Evolutionary conservation across 2,329 filamentous ascomycete species (phyloP), one percentile per base, ranked within the genome.

Genomic region (Penicillium sp.): DNA sequence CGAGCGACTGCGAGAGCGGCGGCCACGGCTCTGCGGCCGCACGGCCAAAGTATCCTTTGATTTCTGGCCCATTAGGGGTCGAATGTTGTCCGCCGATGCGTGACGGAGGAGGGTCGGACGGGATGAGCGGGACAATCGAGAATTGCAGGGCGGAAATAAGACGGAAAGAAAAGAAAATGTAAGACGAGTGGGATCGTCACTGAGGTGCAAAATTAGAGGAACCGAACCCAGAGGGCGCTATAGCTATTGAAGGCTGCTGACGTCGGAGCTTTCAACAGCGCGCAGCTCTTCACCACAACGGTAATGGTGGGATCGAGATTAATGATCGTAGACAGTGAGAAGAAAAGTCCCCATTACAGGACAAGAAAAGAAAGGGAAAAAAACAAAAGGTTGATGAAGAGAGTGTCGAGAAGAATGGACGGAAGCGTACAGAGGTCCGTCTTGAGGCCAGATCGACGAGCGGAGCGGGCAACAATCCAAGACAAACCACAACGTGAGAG

Each of bases 1-100:
- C 8, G 77, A 79, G 60, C 75, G 76, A 68, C 75, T 76, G 48
- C 71, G 73, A 54, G 76, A 78, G 62, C 77, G 74, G 30, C 71
- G 70, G 35, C 69, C 69, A 37, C 71, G 71, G 25, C 72, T 68
- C 37, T 73, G 71, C 52, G 76, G 72, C 65, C 71, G 74, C 42
- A 78, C 76, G 51, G 71, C 72, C 62, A 79, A 61, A 53, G 73
- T 73, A 56, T 76, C 72, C 64, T 74, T 75, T 46, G 71, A 65
- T 67, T 69, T 71, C 53, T 70, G 68, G 42, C 68, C 63, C 74
- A 75, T 76, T 49, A 52, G 65, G 65, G 45, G 43, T 55, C 33
- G 48, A 43, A 46, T 30, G 26, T 26, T 35, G 22, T 56, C 58
- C 59, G 48, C 28, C 42, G 43, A 60, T 54, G 55, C 38, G 46